A percentile compares a stretch with the other conserved stretches of the same genome.
Evolutionary conservation across 2,329 filamentous ascomycete genomes (phyloP).

Genomic region (Amauroascus niger): DNA sequence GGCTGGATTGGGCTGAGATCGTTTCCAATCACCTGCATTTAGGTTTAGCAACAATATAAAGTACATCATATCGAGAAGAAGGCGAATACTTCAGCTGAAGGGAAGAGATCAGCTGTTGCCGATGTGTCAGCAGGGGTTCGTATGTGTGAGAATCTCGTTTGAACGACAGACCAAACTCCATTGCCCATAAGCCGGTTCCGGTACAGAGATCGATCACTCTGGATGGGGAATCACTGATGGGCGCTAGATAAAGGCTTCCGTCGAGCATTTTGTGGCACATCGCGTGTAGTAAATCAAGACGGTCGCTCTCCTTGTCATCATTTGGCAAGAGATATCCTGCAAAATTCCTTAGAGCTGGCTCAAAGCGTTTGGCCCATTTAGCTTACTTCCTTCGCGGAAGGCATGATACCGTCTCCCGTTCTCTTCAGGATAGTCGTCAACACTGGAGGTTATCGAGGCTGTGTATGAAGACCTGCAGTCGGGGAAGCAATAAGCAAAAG

Average conservation of each 20-base stretch:
- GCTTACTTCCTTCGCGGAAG: conserved; percentile 18
- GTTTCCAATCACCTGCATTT: conserved; percentile 21
- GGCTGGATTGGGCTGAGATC: conserved; percentile 23
- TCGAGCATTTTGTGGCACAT: conserved; percentile 15
- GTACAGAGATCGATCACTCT: conserved; percentile 19
- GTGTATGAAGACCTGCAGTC: conserved; percentile 11
- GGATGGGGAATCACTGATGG: conserved; percentile 15
- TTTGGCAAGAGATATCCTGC: conserved; percentile 16
- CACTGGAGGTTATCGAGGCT: conserved; percentile 12
- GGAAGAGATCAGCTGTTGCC: conserved; percentile 22
- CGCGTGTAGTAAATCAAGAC: conserved; percentile 19
- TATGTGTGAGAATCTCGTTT: background rate
- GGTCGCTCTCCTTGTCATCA: conserved; percentile 18
- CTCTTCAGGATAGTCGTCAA: conserved; percentile 24
- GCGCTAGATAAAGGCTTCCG: conserved; percentile 18
- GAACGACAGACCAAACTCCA: conserved; percentile 19
- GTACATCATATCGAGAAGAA: background rate
- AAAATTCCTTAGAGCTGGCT: background rate
- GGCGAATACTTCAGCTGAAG: conserved; percentile 19
- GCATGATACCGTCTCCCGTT: conserved; percentile 23
- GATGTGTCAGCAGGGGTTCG: background rate
- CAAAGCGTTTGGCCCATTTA: background rate
- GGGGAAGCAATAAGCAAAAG: background rate
- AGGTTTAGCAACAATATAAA: background rate
- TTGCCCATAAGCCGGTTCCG: conserved; percentile 24